These are phyloP conservation scores for Heliocybe sulcata DNA, from an alignment of 1,284 basidiomycete genomes.

Conservation along the genomic window DNA sequence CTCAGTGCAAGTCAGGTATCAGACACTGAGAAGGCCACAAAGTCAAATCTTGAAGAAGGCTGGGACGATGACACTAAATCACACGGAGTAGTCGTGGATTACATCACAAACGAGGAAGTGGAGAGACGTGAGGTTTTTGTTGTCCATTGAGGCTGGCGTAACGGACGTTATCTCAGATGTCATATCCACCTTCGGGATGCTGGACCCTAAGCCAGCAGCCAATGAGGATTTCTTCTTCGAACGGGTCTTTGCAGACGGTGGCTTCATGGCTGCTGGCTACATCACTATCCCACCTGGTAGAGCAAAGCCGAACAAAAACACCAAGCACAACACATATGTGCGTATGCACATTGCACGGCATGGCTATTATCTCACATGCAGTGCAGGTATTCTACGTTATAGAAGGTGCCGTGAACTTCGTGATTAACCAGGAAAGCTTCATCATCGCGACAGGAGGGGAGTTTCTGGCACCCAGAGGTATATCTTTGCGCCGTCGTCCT, in stretches of 20 bases:
- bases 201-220: conserved; percentile 48
- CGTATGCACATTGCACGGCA: conserved; percentile 19
- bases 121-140: conserved; percentile 55
- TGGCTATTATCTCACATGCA: background rate
- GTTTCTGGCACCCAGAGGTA: conserved; percentile 89
- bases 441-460: conserved; percentile 78
- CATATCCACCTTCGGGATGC: conserved; percentile 63
- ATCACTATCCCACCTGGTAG: conserved; percentile 74
- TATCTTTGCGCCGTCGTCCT: conserved; percentile 13
- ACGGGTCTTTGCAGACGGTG: conserved; percentile 89
- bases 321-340: conserved; percentile 95
- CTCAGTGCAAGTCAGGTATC: conserved; percentile 17
- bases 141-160: background rate
- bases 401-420: conserved; percentile 83
- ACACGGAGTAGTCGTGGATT: conserved; percentile 67
- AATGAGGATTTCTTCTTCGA: conserved; percentile 79
- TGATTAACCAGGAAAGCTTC: conserved; percentile 74
- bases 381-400: conserved; percentile 82
- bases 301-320: conserved; percentile 81
- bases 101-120: conserved; percentile 52
- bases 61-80: conserved; percentile 82
- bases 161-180: conserved; percentile 42
- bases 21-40: conserved; percentile 27
- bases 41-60: conserved; percentile 62
- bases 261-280: conserved; percentile 88